These are phyloP conservation scores for Artemisia argyi DNA, from an alignment of 129 eudicot genomes.

Conservation along the genomic window DNA sequence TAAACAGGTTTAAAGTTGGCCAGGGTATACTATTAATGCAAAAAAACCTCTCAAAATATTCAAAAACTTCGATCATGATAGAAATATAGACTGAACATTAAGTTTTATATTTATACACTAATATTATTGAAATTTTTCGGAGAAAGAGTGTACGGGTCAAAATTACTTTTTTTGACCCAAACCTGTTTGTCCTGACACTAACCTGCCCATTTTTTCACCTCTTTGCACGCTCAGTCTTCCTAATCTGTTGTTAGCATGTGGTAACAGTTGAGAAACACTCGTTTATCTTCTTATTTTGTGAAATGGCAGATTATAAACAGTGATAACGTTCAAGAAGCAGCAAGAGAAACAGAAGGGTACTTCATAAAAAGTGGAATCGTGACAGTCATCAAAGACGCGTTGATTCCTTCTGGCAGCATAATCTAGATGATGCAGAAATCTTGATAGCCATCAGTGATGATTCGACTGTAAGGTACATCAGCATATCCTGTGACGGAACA, in stretches of 20 bases:
- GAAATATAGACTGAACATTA: too few relatives aligned
- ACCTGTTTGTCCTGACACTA: too few relatives aligned
- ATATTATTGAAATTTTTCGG: too few relatives aligned
- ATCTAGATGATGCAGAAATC: conserved; percentile 44
- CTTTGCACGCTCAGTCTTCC: too few relatives aligned
- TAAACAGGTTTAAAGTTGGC: neutral
- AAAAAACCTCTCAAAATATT: too few relatives aligned
- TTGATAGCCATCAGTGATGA: conserved; percentile 8
- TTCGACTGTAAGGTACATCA: conserved; percentile 23
- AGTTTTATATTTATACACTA: too few relatives aligned
- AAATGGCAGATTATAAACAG: conserved; percentile 44
- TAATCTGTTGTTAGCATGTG: neutral
- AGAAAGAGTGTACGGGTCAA: too few relatives aligned
- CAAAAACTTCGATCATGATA: too few relatives aligned
- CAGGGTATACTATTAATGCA: neutral
- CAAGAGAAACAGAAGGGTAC: too few relatives aligned
- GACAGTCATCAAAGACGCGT: conserved; percentile 84
- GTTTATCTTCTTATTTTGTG: neutral
- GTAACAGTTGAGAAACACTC: neutral
- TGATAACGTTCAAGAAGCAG: too few relatives aligned
- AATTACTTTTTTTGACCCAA: too few relatives aligned
- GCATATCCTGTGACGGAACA: conserved; percentile 21
- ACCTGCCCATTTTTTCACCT: too few relatives aligned
- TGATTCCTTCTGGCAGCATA: conserved; percentile 79
- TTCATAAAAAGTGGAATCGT: conserved; percentile 32